Evolutionary conservation across 768 basidiomycete genomes (phyloP).

Genomic region (Mycena galericulata): DNA sequence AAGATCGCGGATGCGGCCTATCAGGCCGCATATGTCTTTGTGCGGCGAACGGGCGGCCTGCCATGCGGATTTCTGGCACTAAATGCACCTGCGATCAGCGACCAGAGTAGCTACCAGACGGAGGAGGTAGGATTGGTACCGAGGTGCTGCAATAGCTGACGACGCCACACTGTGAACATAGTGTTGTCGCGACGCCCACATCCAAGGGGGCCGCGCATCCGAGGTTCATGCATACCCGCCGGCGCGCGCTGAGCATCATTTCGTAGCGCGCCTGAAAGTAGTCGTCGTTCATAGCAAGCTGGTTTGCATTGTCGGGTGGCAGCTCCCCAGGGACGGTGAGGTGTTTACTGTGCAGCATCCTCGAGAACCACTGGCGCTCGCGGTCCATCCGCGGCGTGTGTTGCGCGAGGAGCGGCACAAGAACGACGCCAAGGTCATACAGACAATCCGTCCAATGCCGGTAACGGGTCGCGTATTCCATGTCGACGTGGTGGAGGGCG

Average conservation of each 20-base stretch:
- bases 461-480: background rate
- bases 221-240: slow-evolving; percentile 1
- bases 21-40: background rate
- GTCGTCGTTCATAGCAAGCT: background rate
- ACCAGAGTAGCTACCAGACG: background rate
- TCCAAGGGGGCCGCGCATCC: background rate
- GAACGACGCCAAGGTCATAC: background rate
- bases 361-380: background rate
- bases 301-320: background rate
- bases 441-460: background rate
- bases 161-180: slow-evolving; percentile 1
- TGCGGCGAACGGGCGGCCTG: background rate
- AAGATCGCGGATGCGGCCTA: background rate
- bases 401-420: background rate
- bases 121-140: no score
- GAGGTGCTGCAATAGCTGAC: slow-evolving; percentile 1
- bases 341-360: background rate
- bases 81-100: background rate
- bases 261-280: slow-evolving; percentile 14
- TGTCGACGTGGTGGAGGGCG: background rate
- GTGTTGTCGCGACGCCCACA: background rate
- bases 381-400: background rate
- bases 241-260: background rate
- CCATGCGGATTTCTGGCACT: slow-evolving; percentile 6
- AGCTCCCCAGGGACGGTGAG: background rate